Evolutionary conservation across 176 grass and related monocot genomes (phyloP).

Genomic region (Oryza coarctata): DNA sequence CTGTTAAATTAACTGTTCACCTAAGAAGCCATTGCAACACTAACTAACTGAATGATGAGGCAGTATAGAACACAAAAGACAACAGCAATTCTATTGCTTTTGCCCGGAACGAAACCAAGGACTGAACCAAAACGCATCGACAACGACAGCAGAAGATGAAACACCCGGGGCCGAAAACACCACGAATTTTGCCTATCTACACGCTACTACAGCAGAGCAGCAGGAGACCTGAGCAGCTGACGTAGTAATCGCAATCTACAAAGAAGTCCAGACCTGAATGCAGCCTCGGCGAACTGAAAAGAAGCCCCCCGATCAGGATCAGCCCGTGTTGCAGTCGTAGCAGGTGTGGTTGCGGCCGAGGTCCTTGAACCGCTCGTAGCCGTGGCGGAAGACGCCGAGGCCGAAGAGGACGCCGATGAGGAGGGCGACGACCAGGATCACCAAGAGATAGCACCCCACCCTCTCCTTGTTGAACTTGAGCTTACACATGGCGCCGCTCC

Average conservation of each 20-base stretch:
- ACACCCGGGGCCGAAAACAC: background rate
- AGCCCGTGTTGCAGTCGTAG: conserved; percentile 43
- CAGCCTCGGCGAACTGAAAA: too few relatives aligned
- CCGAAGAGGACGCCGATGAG: conserved; percentile 61
- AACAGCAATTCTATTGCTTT: background rate
- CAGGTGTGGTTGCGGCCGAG: conserved; percentile 53
- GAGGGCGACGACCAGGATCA: conserved; percentile 33
- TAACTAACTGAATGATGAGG: background rate
- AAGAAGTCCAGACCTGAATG: too few relatives aligned
- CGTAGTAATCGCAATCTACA: too few relatives aligned
- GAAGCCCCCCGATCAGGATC: background rate
- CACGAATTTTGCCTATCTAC: background rate
- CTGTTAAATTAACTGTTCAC: background rate
- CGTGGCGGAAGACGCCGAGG: conserved; percentile 58
- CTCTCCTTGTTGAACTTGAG: conserved; percentile 32
- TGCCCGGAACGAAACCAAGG: background rate
- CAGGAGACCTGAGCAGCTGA: background rate
- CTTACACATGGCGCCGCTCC: conserved; percentile 20
- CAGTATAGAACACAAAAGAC: background rate
- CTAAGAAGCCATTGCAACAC: background rate
- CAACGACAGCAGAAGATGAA: background rate
- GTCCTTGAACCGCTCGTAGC: conserved; percentile 32
- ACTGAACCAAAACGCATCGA: background rate
- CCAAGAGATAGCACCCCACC: conserved; percentile 42
- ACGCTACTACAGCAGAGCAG: background rate